phyloP scores from a whole-genome alignment of 306 rosid genomes.

The Medicago arabica region DNA sequence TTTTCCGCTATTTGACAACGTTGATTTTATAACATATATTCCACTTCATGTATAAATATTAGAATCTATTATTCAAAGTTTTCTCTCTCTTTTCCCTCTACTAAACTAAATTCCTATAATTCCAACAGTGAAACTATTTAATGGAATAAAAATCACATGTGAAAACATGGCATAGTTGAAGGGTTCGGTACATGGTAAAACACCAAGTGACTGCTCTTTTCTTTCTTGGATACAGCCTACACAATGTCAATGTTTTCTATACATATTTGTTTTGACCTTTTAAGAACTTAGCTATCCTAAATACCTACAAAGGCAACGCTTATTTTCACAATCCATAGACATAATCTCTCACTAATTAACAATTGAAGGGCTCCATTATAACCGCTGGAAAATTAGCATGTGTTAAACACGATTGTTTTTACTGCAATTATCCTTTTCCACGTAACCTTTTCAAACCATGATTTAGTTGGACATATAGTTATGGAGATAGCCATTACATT shows the following conservation, averaged over 20 bases:
- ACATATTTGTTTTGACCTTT: neutral
- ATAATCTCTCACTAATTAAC: neutral
- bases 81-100: neutral
- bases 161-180: neutral
- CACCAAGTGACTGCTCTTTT: neutral
- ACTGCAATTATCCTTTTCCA: neutral
- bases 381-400: neutral
- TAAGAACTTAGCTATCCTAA: neutral
- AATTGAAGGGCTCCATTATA: conserved; percentile 23
- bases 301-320: conserved; percentile 5
- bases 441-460: conserved; percentile 7
- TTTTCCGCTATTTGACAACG: neutral
- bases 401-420: neutral
- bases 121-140: neutral
- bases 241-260: neutral
- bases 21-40: neutral
- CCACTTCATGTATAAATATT: neutral
- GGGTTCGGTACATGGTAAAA: neutral
- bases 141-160: neutral
- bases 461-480: conserved; percentile 4
- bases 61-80: neutral
- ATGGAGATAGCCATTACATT: conserved; percentile 1
- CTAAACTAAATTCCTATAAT: neutral
- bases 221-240: neutral
- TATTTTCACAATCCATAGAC: neutral